phyloP scores from a whole-genome alignment of 306 rosid genomes.

The Prunus armeniaca region DNA sequence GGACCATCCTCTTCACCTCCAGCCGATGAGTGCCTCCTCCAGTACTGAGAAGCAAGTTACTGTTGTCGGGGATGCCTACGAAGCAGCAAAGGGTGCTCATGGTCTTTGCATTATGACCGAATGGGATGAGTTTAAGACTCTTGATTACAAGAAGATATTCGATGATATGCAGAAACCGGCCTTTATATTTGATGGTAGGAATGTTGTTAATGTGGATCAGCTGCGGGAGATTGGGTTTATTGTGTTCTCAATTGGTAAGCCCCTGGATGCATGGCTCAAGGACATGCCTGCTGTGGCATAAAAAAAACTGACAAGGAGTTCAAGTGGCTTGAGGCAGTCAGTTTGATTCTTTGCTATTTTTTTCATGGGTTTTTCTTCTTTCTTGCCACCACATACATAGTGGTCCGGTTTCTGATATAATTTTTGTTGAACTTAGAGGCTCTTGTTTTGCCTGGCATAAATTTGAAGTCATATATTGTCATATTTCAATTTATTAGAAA shows the following conservation, averaged over 20 bases:
- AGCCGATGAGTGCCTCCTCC: conserved; percentile 72
- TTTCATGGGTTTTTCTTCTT: conserved; percentile 25
- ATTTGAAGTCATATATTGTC: conserved; percentile 28
- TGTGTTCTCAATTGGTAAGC: conserved; percentile 88
- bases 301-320: conserved; percentile 26
- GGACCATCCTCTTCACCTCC: conserved; percentile 91
- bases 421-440: conserved; percentile 43
- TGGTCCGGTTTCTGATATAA: conserved; percentile 38
- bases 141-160: conserved; percentile 73
- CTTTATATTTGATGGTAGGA: conserved; percentile 82
- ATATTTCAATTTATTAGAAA: conserved; percentile 33
- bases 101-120: conserved; percentile 83
- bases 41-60: conserved; percentile 77
- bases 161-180: conserved; percentile 91
- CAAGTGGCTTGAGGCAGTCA: conserved; percentile 29
- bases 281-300: conserved; percentile 93
- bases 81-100: conserved; percentile 82
- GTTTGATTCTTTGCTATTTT: conserved; percentile 47
- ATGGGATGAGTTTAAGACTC: conserved; percentile 93
- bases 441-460: conserved; percentile 41
- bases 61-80: conserved; percentile 83
- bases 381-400: conserved; percentile 25
- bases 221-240: conserved; percentile 88
- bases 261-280: conserved; percentile 84
- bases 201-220: conserved; percentile 46